Percentiles rank a stretch among this genome's conserved stretches.
phyloP scores from a whole-genome alignment of 331 rosid genomes.

The Stylosanthes scabra region DNA sequence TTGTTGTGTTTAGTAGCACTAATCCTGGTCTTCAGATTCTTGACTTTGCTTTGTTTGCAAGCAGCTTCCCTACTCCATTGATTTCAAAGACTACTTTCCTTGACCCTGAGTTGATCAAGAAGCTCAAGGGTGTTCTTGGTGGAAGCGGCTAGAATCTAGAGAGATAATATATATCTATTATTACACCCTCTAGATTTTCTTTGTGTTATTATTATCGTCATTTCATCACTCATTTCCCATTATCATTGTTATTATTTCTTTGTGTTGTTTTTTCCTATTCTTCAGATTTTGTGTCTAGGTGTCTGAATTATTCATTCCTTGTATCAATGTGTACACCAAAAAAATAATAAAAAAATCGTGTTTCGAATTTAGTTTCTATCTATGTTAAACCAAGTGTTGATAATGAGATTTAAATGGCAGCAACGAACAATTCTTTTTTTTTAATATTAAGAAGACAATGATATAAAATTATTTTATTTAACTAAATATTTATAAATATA shows the following conservation, averaged over 20 bases:
- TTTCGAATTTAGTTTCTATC: not conserved
- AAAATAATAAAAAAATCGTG: not conserved
- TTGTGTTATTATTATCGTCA: not conserved
- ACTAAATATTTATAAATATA: no score
- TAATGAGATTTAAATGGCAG: not conserved
- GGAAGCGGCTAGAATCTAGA: slow-evolving; percentile 48
- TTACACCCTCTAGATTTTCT: no score
- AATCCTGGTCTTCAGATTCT: slow-evolving; percentile 88
- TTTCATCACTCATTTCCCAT: not conserved
- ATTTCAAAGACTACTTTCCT: slow-evolving; percentile 67
- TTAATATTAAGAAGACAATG: no score
- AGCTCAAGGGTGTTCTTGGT: slow-evolving; percentile 90
- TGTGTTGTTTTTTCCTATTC: slow-evolving; percentile 36
- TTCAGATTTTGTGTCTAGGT: slow-evolving; percentile 25
- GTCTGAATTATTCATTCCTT: not conserved
- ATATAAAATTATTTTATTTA: no score
- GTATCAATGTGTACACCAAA: slow-evolving; percentile 19
- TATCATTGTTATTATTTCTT: not conserved
- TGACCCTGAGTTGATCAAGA: slow-evolving; percentile 63
- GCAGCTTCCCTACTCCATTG: slow-evolving; percentile 59
- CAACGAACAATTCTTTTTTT: no score
- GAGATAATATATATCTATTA: no score
- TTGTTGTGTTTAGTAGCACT: slow-evolving; percentile 64
- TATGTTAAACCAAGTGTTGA: not conserved
- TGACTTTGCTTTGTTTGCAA: slow-evolving; percentile 79